Percentiles rank a stretch among this genome's conserved stretches.
phyloP scores from a whole-genome alignment of 2,329 filamentous ascomycete genomes.

The Alternaria burnsii region DNA sequence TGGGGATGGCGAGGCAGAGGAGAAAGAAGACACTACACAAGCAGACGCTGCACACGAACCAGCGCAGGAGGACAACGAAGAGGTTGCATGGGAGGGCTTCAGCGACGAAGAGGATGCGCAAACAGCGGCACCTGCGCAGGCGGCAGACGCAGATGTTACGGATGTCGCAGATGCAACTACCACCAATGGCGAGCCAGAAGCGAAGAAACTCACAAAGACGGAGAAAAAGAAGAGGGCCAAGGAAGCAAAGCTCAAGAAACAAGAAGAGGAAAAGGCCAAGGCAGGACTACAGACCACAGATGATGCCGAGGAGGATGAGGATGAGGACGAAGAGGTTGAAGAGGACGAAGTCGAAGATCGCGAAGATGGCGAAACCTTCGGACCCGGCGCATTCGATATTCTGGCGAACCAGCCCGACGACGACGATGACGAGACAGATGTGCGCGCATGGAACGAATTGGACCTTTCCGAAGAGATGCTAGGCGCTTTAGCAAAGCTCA shows the following conservation, averaged over 20 bases:
- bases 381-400: constrained; percentile 61
- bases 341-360: constrained; percentile 30
- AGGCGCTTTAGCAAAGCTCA: constrained; percentile 77
- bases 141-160: background rate
- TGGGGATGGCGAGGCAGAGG: constrained; percentile 12
- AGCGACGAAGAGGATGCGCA: constrained; percentile 30
- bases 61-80: constrained; percentile 14
- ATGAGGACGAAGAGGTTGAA: constrained; percentile 28
- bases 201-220: constrained; percentile 22
- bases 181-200: constrained; percentile 33
- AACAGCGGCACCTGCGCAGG: background rate
- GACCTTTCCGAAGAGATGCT: constrained; percentile 76
- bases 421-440: constrained; percentile 69
- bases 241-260: constrained; percentile 29
- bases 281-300: constrained; percentile 14
- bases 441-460: constrained; percentile 80
- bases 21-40: background rate
- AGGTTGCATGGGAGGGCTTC: constrained; percentile 40
- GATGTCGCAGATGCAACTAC: constrained; percentile 36
- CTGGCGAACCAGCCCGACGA: constrained; percentile 61
- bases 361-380: constrained; percentile 38
- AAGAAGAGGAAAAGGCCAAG: constrained; percentile 40
- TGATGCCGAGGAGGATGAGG: constrained; percentile 11
- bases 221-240: constrained; percentile 25
- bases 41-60: background rate